Base-by-base conservation (phyloP, 2,329 filamentous ascomycete genomes). In the Meredithiella fracta region DNA sequence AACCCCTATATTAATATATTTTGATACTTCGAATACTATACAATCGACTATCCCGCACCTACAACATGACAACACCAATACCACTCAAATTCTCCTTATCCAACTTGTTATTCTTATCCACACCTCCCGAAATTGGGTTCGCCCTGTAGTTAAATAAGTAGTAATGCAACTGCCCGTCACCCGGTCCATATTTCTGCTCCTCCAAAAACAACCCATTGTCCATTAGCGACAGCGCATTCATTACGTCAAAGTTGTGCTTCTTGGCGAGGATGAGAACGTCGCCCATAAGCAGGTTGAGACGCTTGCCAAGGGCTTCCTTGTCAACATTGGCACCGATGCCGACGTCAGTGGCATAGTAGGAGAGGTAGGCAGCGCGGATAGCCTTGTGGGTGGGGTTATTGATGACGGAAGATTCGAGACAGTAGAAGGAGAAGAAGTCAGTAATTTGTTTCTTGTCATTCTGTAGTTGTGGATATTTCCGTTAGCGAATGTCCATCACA, bases 71-170 rank as follows among this genome's bases (percentile, higher is more conserved):
- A 65, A 95, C 79, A 40, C 92, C 92, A 59, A 98, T 82, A 1
- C 92, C 91, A 63, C 90, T 92, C 65, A 89, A 79, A 60, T 79
- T 77, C 57, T 82, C 81, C 62, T 83, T 79, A 65, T 95, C 90
- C 40, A 91, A 74, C 63, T 80, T 72, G 66, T 94, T 94, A 64
- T 77, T 80, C 64, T 77, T 76, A 67, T 96, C 82, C 47, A 97
- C 82, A 22, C 92, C 92, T 51, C 92, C 90, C 0, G 80, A 73
- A 64, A 98, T 85, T n/a, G 83, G 81, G 59, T 86, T 82, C 11
- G 88, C 86, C 57, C 88, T 82, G 73, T 96, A 98, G 71, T 98
- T 98, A 77, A 94, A 98, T 31, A 98, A 74, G 69, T 98, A 98
- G 71, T 90, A 98, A 69, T 98, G 89, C 63, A 98, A 74, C 67